These are phyloP conservation scores for Marasmius oreades DNA, from an alignment of 1,284 basidiomycete genomes.

Conservation along the genomic window DNA sequence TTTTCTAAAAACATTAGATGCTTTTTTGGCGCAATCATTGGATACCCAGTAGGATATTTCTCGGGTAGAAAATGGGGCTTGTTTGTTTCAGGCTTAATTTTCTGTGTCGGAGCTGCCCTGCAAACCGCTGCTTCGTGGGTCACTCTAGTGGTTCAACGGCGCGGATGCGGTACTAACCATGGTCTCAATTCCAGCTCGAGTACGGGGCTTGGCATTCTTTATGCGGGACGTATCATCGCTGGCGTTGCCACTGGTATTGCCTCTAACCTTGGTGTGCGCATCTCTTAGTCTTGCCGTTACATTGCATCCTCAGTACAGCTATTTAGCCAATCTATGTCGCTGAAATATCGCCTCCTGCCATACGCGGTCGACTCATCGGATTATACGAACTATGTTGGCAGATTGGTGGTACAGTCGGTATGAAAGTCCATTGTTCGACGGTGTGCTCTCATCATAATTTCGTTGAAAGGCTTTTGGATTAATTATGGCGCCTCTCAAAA, in stretches of 20 bases:
- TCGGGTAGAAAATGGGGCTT: slow-evolving; percentile 30
- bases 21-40: slow-evolving; percentile 36
- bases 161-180: neutral
- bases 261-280: slow-evolving; percentile 33
- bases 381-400: slow-evolving; percentile 44
- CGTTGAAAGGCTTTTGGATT: slow-evolving; percentile 38
- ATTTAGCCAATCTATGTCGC: slow-evolving; percentile 37
- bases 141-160: neutral
- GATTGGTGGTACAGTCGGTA: slow-evolving; percentile 31
- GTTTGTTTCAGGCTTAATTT: slow-evolving; percentile 24
- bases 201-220: slow-evolving; percentile 31
- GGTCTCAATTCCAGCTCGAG: slow-evolving; percentile 15
- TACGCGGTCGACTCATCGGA: slow-evolving; percentile 46
- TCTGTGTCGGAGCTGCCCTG: slow-evolving; percentile 29
- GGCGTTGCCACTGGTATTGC: slow-evolving; percentile 33
- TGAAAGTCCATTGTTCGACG: slow-evolving; percentile 4
- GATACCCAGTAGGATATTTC: slow-evolving; percentile 30
- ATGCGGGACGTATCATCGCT: slow-evolving; percentile 31
- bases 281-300: slow-evolving; percentile 1
- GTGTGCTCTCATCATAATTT: neutral
- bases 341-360: slow-evolving; percentile 40
- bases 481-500: slow-evolving; percentile 42
- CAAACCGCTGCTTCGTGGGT: slow-evolving; percentile 28
- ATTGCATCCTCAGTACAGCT: too few relatives aligned
- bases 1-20: slow-evolving; percentile 18